These are phyloP conservation scores for Paramecium biaurelia DNA, from an alignment of 73 alveolate genomes.

Conservation along the genomic window DNA sequence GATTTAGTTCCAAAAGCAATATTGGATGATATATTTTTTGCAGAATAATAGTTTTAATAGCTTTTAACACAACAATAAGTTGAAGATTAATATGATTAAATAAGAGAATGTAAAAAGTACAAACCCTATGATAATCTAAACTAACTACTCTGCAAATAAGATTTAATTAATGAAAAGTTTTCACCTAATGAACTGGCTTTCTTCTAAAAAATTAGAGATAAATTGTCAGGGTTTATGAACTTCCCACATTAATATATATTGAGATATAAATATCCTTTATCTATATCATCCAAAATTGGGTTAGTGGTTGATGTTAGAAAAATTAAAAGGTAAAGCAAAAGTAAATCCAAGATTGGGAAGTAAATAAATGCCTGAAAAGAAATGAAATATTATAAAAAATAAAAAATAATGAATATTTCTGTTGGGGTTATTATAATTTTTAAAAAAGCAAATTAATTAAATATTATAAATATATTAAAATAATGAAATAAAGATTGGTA, in stretches of 20 bases:
- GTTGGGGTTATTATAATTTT: background rate
- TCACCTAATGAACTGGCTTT: background rate
- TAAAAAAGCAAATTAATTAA: background rate
- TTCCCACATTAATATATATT: background rate
- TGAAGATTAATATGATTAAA: background rate
- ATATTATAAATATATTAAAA: background rate
- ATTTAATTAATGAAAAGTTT: background rate
- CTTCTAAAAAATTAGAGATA: background rate
- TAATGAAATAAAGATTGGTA: background rate
- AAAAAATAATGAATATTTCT: background rate
- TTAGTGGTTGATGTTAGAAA: background rate
- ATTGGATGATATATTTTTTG: background rate
- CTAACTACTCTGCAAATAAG: background rate
- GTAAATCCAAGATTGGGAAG: background rate
- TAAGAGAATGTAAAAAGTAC: background rate
- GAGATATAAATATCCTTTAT: background rate
- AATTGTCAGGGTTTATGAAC: background rate
- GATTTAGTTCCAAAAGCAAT: background rate
- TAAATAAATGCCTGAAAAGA: background rate
- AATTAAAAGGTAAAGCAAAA: background rate
- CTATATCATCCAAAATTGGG: background rate
- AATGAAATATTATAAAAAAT: background rate
- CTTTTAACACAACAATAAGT: background rate
- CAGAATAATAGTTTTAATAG: background rate
- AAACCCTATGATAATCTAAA: background rate